Evolutionary conservation across 2,329 filamentous ascomycete genomes (phyloP).

Genomic region (Endocalyx cinctus): DNA sequence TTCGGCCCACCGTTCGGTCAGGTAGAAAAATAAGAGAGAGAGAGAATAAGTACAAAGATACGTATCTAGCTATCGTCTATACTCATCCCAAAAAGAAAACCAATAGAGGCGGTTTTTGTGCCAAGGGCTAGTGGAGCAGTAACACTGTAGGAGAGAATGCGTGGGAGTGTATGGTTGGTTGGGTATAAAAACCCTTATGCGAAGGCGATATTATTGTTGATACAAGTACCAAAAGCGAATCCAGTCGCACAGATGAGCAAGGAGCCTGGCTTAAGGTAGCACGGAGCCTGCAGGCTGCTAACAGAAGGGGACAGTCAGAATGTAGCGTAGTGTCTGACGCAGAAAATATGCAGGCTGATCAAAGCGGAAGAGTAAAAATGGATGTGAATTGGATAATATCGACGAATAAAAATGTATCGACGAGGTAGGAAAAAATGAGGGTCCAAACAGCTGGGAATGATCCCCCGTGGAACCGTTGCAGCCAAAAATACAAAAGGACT

Average conservation of each 20-base stretch:
- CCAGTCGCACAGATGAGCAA: slow-evolving; percentile 10
- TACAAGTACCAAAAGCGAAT: slow-evolving; percentile 9
- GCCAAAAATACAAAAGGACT: too few species aligned
- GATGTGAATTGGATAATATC: too few species aligned
- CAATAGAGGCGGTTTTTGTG: too few species aligned
- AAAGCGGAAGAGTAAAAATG: slow-evolving; percentile 14
- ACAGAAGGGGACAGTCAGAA: too few species aligned
- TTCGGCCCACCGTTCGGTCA: too few species aligned
- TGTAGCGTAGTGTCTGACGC: slow-evolving; percentile 12
- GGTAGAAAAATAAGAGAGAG: too few species aligned
- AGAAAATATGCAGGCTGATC: slow-evolving; percentile 12
- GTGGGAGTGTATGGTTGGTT: slow-evolving; percentile 27
- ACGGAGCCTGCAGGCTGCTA: slow-evolving; percentile 4
- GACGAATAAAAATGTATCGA: too few species aligned
- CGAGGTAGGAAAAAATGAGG: too few species aligned
- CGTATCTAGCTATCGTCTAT: too few species aligned
- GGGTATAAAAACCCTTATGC: slow-evolving; percentile 14
- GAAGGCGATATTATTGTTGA: slow-evolving; percentile 9
- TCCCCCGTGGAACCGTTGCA: slow-evolving; percentile 6
- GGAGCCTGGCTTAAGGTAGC: slow-evolving; percentile 7
- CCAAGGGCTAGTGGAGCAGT: slow-evolving; percentile 22
- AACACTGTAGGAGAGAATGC: slow-evolving; percentile 24
- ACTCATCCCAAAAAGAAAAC: too few species aligned
- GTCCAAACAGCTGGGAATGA: slow-evolving; percentile 16
- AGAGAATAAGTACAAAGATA: too few species aligned